These are phyloP conservation scores for Cytospora piceae DNA, from an alignment of 2,329 filamentous ascomycete genomes.

Conservation along the genomic window DNA sequence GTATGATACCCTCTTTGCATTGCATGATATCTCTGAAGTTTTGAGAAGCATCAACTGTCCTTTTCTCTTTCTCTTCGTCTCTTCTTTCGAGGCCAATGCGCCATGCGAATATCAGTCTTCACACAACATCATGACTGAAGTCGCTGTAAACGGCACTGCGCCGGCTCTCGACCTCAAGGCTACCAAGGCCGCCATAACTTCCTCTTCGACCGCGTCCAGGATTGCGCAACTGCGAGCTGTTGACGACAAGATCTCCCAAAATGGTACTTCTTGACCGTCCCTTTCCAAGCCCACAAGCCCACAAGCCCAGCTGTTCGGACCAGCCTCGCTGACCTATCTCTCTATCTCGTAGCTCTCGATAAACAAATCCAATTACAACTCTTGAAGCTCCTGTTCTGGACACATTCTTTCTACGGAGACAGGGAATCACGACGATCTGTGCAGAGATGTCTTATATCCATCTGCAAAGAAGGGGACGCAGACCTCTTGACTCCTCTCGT, in stretches of 20 bases:
- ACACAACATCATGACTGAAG: constrained; percentile 54
- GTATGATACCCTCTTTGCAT: constrained; percentile 26
- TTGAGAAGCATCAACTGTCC: constrained; percentile 9
- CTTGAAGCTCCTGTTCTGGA: constrained; percentile 79
- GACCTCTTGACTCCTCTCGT: constrained; percentile 68
- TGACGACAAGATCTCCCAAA: constrained; percentile 59
- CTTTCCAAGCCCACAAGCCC: neutral
- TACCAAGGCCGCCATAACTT: constrained; percentile 56
- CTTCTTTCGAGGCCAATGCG: constrained; percentile 32
- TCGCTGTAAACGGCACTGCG: constrained; percentile 46
- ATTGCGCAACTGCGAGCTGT: constrained; percentile 58
- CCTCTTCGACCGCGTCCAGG: constrained; percentile 64
- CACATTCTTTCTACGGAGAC: constrained; percentile 86
- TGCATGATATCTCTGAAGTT: constrained; percentile 14
- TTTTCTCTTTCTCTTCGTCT: constrained; percentile 8
- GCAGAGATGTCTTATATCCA: constrained; percentile 74
- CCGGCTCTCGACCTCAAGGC: constrained; percentile 54
- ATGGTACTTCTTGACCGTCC: constrained; percentile 48
- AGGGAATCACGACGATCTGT: constrained; percentile 81
- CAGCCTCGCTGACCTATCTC: constrained; percentile 24
- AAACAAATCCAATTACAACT: constrained; percentile 56
- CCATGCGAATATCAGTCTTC: constrained; percentile 42
- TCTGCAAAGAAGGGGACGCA: constrained; percentile 60
- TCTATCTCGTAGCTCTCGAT: constrained; percentile 48
- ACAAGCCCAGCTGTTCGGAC: neutral